Base-by-base conservation (phyloP, 345 rosid genomes). In the Camelina hispida region DNA sequence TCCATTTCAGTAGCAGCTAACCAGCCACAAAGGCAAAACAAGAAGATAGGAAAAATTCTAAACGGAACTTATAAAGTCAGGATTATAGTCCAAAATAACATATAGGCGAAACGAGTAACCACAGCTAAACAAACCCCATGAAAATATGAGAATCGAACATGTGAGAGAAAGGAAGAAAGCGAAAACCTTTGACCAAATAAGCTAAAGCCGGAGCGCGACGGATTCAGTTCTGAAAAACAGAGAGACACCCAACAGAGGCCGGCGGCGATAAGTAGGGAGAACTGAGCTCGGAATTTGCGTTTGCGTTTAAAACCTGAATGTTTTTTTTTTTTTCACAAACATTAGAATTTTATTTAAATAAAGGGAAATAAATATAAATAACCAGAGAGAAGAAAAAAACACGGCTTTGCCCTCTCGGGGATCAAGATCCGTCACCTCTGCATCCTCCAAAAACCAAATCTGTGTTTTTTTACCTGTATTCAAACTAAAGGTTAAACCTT, bases 341-440 rank as follows among this genome's bases (percentile, higher is more conserved):
- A 37, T 32, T 11, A 82, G 13, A 58, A 50, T 0, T 18, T 55
- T 32, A 35, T 7, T 34, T 47, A 35, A 67, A 17, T 47, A 66
- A 66, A 25, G 28, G 42, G 10, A 54, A 65, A 57, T 15, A 59
- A 59, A 46, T n/a, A 47, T 32, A 46, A 43, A 55, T 8, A 74
- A 42, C 16, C 23, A 56, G 14, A 34, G 62, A 22, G 2, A 62
- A 42, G 59, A 51, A 43, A 51, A 43, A 54, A 54, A 43, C 22
- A 43, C 48, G 42, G 18, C 56, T 60, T 42, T 48, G 8, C 46
- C 22, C 35, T 68, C 30, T 54, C 51, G 20, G 69, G 69, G 79
- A 71, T 71, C 72, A 65, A 77, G 80, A 77, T 77, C 80, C 32
- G 61, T 64, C 79, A 68, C 69, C 56, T 68, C 53, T 77, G n/a